Conservation (phyloP, 1,139 yeast species). For the Scheffersomyces titani region DNA sequence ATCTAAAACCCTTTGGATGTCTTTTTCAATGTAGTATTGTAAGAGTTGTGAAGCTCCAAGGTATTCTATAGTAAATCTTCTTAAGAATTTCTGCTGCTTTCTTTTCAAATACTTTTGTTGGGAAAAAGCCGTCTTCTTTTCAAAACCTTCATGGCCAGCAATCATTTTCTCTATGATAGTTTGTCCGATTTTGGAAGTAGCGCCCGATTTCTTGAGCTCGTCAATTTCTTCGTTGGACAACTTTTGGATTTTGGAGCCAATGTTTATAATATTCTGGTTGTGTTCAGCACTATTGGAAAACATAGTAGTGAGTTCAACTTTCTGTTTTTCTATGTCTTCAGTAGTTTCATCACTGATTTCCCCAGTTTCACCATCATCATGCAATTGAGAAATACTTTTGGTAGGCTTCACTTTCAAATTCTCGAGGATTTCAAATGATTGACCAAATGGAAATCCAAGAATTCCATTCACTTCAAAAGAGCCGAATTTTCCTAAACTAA, state of each 20-base stretch:
- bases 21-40: conserved; percentile 73
- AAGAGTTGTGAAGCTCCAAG: conserved; percentile 76
- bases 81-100: conserved; percentile 86
- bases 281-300: conserved; percentile 53
- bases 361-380: conserved; percentile 18
- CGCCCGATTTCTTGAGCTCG: conserved; percentile 66
- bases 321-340: conserved; percentile 26
- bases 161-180: conserved; percentile 80
- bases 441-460: conserved; percentile 83
- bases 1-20: conserved; percentile 70
- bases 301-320: conserved; percentile 41
- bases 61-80: conserved; percentile 80
- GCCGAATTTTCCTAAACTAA: conserved; percentile 90
- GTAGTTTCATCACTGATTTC: conserved; percentile 29
- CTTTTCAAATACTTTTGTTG: conserved; percentile 91
- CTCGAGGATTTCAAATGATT: conserved; percentile 79
- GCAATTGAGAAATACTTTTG: conserved; percentile 26
- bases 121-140: conserved; percentile 83
- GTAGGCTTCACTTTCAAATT: conserved; percentile 55
- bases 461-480: conserved; percentile 72
- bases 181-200: conserved; percentile 68
- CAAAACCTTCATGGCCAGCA: conserved; percentile 82
- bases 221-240: conserved; percentile 78
- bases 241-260: conserved; percentile 76
- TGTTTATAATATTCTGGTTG: conserved; percentile 70